Evolutionary conservation across 1,139 yeast species (phyloP).

Genomic region (Kazachstania sp.): DNA sequence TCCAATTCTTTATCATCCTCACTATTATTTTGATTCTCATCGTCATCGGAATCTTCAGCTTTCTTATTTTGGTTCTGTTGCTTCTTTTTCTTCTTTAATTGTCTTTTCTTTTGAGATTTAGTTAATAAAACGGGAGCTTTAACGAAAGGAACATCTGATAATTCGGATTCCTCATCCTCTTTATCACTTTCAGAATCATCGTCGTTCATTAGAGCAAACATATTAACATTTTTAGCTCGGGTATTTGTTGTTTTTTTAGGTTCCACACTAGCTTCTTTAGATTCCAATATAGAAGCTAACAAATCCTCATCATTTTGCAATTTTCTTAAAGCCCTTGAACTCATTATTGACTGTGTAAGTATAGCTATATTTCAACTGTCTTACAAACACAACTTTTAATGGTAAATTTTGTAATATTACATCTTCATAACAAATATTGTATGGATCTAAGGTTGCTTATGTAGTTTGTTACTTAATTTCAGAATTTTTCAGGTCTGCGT

Average conservation of each 20-base stretch:
- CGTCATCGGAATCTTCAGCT: slow-evolving; percentile 6
- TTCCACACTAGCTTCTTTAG: slow-evolving; percentile 15
- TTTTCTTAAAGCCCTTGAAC: slow-evolving; percentile 57
- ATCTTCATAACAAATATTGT: too few relatives aligned
- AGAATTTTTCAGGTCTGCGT: too few relatives aligned
- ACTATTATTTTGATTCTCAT: slow-evolving; percentile 15
- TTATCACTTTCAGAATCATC: slow-evolving; percentile 23
- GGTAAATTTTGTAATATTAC: too few relatives aligned
- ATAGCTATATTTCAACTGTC: too few relatives aligned
- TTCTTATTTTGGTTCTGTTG: slow-evolving; percentile 14
- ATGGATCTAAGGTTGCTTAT: too few relatives aligned
- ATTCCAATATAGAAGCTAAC: slow-evolving; percentile 22
- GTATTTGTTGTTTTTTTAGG: slow-evolving; percentile 1
- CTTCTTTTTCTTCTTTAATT: slow-evolving; percentile 20
- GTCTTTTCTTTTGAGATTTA: slow-evolving; percentile 17
- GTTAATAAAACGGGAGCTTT: slow-evolving; percentile 16
- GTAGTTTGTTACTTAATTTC: too few relatives aligned
- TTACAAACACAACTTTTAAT: too few relatives aligned
- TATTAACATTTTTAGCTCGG: slow-evolving; percentile 30
- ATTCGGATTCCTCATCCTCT: slow-evolving; percentile 12
- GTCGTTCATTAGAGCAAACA: slow-evolving; percentile 45
- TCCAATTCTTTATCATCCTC: slow-evolving; percentile 29
- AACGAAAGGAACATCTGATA: background rate
- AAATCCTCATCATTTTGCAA: slow-evolving; percentile 38
- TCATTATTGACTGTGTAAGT: slow-evolving; percentile 35